Percentiles rank a stretch among this genome's conserved stretches.
Evolutionary conservation across 148 eudicot genomes (phyloP).

Genomic region (Heliosperma pusillum): DNA sequence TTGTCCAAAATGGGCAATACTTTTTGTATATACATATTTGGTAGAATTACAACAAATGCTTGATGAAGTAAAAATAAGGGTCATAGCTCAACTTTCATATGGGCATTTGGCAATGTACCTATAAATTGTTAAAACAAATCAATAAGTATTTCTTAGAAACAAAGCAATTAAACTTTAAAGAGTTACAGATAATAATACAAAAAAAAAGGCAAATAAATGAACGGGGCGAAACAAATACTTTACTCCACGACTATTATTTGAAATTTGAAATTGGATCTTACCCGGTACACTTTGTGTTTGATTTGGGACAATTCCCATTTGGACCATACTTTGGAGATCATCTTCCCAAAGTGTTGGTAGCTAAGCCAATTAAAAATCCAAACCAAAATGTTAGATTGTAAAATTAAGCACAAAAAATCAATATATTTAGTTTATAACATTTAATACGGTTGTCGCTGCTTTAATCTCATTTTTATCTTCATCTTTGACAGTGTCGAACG

Average conservation of each 20-base stretch:
- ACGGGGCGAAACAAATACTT: too few species aligned
- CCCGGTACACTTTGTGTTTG: slow-evolving; percentile 48
- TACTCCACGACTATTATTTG: too few species aligned
- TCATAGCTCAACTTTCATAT: slow-evolving; percentile 65
- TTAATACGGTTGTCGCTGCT: too few species aligned
- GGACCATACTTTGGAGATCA: slow-evolving; percentile 82
- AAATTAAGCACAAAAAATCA: neutral
- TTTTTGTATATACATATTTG: slow-evolving; percentile 27
- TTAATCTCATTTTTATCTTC: too few species aligned
- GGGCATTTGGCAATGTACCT: slow-evolving; percentile 47
- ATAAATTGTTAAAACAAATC: slow-evolving; percentile 16
- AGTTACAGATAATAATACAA: too few species aligned
- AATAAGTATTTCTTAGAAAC: neutral
- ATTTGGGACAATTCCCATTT: slow-evolving; percentile 54
- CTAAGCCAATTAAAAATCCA: slow-evolving; percentile 26
- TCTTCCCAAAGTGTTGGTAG: slow-evolving; percentile 59
- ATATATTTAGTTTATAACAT: too few species aligned
- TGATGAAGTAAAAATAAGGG: neutral
- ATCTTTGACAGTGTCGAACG: too few species aligned
- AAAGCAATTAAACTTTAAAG: neutral
- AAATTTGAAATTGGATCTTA: slow-evolving; percentile 27
- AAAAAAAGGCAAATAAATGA: too few species aligned
- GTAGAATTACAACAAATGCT: slow-evolving; percentile 19
- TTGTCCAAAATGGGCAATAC: slow-evolving; percentile 15
- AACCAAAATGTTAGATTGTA: slow-evolving; percentile 1